Evolutionary conservation across 2,329 filamentous ascomycete genomes (phyloP).

Genomic region (Berkeleyomyces rouxiae): DNA sequence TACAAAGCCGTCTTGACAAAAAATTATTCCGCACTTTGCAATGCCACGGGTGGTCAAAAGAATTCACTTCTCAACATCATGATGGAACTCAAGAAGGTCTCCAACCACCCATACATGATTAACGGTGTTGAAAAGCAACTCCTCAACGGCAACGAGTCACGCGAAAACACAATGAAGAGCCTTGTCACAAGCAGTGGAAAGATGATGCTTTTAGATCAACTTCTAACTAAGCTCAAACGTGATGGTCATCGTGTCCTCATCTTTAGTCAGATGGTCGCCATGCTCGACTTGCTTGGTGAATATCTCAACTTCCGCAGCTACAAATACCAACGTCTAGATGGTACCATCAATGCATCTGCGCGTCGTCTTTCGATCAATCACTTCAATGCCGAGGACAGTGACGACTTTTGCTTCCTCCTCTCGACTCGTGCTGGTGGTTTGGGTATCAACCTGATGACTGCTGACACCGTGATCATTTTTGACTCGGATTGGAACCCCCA

Average conservation of each 20-base stretch:
- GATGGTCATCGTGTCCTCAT: conserved; percentile 93
- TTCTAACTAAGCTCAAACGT: conserved; percentile 82
- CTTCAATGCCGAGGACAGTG: conserved; percentile 91
- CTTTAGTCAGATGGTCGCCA: conserved; percentile 99
- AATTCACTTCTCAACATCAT: conserved; percentile 95
- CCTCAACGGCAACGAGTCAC: conserved; percentile 58
- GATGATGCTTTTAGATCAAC: conserved; percentile 95
- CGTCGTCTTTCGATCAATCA: conserved; percentile 92
- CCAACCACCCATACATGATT: conserved; percentile 98
- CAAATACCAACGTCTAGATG: conserved; percentile 85
- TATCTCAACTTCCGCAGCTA: conserved; percentile 90
- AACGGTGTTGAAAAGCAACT: conserved; percentile 84
- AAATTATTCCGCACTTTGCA: conserved; percentile 87
- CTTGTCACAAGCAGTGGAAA: conserved; percentile 96
- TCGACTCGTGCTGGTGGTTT: conserved; percentile 91
- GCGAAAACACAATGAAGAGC: conserved; percentile 81
- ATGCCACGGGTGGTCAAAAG: conserved; percentile 79
- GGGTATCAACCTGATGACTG: conserved; percentile 98
- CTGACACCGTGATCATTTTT: conserved; percentile 93
- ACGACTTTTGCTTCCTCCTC: conserved; percentile 89
- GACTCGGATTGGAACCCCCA: conserved; percentile 99
- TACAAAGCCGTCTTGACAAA: conserved; percentile 98
- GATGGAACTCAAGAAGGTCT: conserved; percentile 99
- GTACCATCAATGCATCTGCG: conserved; percentile 77
- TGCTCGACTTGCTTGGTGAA: conserved; percentile 90